phyloP scores from a whole-genome alignment of 2,329 filamentous ascomycete species.

The Trichoderma simmonsii region DNA sequence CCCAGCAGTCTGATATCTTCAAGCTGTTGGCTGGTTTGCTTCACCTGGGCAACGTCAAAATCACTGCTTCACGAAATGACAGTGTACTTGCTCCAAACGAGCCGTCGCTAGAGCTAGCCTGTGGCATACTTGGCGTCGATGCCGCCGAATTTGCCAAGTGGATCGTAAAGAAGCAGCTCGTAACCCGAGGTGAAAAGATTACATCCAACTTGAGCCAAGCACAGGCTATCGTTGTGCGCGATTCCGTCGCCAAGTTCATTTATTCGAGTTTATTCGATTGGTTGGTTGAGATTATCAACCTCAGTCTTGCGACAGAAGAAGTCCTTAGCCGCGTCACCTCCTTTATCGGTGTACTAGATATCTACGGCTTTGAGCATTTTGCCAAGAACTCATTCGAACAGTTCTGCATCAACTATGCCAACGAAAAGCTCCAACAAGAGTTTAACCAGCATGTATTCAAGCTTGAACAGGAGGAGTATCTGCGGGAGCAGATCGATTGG shows the following conservation, averaged over 20 bases:
- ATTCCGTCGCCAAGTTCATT: conserved; percentile 97
- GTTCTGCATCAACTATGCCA: conserved; percentile 99
- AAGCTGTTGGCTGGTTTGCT: conserved; percentile 84
- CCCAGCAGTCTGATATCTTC: conserved; percentile 82
- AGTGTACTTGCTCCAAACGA: conserved; percentile 79
- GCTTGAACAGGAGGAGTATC: conserved; percentile 96
- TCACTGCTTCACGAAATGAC: conserved; percentile 83
- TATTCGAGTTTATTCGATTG: conserved; percentile 98
- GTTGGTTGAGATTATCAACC: conserved; percentile 97
- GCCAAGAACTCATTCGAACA: conserved; percentile 99
- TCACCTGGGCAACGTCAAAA: conserved; percentile 95
- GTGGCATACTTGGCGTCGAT: conserved; percentile 83
- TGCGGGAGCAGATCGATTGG: conserved; percentile 96
- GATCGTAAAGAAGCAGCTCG: conserved; percentile 98
- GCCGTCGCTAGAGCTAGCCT: conserved; percentile 77
- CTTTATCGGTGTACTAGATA: conserved; percentile 98
- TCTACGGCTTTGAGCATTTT: conserved; percentile 98
- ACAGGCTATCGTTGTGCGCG: conserved; percentile 88
- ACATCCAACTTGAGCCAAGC: conserved; percentile 91
- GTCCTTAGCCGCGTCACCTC: conserved; percentile 77
- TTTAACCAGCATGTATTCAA: conserved; percentile 99
- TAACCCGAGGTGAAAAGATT: conserved; percentile 96
- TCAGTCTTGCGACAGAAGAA: conserved; percentile 81
- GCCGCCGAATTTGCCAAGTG: conserved; percentile 86
- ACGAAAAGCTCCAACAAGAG: conserved; percentile 97